Conservation (phyloP, 2,329 filamentous ascomycete genomes). For the Truncatella angustata region DNA sequence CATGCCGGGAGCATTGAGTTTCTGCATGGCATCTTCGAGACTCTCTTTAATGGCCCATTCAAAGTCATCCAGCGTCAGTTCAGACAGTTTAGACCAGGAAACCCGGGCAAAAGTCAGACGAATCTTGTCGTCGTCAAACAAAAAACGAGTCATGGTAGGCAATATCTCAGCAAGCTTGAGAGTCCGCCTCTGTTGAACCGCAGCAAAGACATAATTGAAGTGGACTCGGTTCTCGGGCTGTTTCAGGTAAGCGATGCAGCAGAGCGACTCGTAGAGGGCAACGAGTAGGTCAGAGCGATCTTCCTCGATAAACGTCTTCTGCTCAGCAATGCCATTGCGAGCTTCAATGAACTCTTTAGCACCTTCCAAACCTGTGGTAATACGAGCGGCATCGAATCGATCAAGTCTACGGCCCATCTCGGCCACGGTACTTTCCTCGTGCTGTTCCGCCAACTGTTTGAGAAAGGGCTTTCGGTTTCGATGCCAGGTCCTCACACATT, state of each 20-base stretch:
- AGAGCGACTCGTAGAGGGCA: slow-evolving; percentile 84
- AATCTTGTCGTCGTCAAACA: slow-evolving; percentile 67
- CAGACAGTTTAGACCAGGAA: slow-evolving; percentile 64
- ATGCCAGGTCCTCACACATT: slow-evolving; percentile 74
- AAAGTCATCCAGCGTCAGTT: slow-evolving; percentile 71
- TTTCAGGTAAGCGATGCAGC: slow-evolving; percentile 74
- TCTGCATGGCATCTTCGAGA: slow-evolving; percentile 64
- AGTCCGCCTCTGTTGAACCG: slow-evolving; percentile 76
- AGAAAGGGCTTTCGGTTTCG: slow-evolving; percentile 63
- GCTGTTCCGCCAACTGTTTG: slow-evolving; percentile 59
- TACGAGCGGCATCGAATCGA: slow-evolving; percentile 58
- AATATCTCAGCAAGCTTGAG: slow-evolving; percentile 72
- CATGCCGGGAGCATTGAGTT: slow-evolving; percentile 50
- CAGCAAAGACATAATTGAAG: slow-evolving; percentile 81
- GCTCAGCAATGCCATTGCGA: slow-evolving; percentile 36
- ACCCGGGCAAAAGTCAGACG: slow-evolving; percentile 66
- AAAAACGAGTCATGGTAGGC: slow-evolving; percentile 79
- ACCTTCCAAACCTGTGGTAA: slow-evolving; percentile 56
- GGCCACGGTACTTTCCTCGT: slow-evolving; percentile 48
- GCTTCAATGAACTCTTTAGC: slow-evolving; percentile 52
- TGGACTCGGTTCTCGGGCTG: slow-evolving; percentile 48
- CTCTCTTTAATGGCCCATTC: slow-evolving; percentile 82
- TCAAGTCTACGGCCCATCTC: slow-evolving; percentile 57
- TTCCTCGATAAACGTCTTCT: slow-evolving; percentile 37
- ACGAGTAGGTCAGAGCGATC: slow-evolving; percentile 63